phyloP scores from a whole-genome alignment of 805 yeast species.

The Suhomyces sp. region DNA sequence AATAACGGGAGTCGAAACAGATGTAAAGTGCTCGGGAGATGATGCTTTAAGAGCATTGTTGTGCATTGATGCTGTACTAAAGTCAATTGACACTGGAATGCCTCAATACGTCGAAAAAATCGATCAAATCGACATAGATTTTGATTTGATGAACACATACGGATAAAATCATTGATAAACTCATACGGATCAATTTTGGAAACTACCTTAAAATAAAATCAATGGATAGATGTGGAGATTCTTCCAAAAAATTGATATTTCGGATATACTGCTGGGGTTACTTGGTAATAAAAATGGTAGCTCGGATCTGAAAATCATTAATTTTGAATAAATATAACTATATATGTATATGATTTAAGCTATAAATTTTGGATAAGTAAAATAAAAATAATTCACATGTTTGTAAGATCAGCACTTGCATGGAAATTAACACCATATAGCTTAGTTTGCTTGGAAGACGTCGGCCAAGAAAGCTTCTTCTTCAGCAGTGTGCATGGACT shows the following conservation, averaged over 20 bases:
- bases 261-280: too few species aligned
- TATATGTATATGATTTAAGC: not conserved
- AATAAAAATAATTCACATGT: too few species aligned
- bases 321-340: slow-evolving; percentile 1
- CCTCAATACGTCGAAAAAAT: slow-evolving; percentile 30
- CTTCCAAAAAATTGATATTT: too few species aligned
- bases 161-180: not conserved
- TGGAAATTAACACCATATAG: too few species aligned
- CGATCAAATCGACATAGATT: slow-evolving; percentile 17
- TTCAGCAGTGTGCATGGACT: slow-evolving; percentile 82
- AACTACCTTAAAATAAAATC: too few species aligned
- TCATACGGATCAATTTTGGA: not conserved
- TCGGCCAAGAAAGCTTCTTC: slow-evolving; percentile 84
- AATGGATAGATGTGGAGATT: too few species aligned
- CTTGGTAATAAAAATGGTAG: too few species aligned
- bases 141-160: slow-evolving; percentile 8
- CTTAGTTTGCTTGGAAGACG: slow-evolving; percentile 47
- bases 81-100: slow-evolving; percentile 33
- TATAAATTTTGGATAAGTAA: not conserved
- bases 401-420: too few species aligned
- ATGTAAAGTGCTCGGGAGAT: slow-evolving; percentile 33
- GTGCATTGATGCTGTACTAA: slow-evolving; percentile 36
- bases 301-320: not conserved
- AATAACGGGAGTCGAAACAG: slow-evolving; percentile 25
- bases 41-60: slow-evolving; percentile 40